These are phyloP conservation scores for Plasmodium vinckei DNA, from an alignment of 169 alveolate species.

Conservation along the genomic window DNA sequence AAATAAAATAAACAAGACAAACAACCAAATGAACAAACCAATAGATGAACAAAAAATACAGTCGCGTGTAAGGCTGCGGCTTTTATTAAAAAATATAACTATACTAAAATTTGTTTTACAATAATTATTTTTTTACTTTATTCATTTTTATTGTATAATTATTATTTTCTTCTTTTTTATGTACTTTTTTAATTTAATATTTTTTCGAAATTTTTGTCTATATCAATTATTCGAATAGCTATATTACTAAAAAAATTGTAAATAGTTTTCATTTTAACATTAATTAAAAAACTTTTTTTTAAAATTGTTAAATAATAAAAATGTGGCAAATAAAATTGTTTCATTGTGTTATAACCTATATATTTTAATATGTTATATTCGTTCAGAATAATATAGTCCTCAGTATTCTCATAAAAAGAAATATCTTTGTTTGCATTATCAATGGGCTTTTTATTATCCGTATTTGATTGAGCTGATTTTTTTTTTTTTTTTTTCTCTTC, in stretches of 20 bases:
- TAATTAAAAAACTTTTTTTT: slow-evolving; percentile 34
- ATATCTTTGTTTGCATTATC: not conserved
- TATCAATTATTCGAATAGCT: slow-evolving; percentile 30
- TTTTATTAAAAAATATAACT: too few species aligned
- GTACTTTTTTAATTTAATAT: not conserved
- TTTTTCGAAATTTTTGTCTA: slow-evolving; percentile 16
- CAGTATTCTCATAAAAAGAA: slow-evolving; percentile 9
- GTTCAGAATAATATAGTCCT: slow-evolving; percentile 16
- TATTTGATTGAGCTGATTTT: not conserved
- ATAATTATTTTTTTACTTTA: too few species aligned
- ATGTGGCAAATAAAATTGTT: slow-evolving; percentile 61
- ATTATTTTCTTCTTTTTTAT: slow-evolving; percentile 1
- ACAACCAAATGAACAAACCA: too few species aligned
- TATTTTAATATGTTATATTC: slow-evolving; percentile 32
- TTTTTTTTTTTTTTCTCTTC: not conserved
- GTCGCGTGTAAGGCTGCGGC: too few species aligned
- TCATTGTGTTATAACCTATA: slow-evolving; percentile 62
- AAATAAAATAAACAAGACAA: too few species aligned
- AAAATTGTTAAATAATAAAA: slow-evolving; percentile 62
- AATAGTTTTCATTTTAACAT: slow-evolving; percentile 47
- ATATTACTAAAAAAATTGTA: slow-evolving; percentile 10
- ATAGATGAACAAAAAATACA: too few species aligned
- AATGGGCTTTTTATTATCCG: not conserved
- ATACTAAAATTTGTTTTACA: too few species aligned
- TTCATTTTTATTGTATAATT: too few species aligned